Evolutionary conservation across 1,284 basidiomycete species (phyloP), one percentile per base, ranked within the genome.

Genomic region (Sporisorium sorghi): DNA sequence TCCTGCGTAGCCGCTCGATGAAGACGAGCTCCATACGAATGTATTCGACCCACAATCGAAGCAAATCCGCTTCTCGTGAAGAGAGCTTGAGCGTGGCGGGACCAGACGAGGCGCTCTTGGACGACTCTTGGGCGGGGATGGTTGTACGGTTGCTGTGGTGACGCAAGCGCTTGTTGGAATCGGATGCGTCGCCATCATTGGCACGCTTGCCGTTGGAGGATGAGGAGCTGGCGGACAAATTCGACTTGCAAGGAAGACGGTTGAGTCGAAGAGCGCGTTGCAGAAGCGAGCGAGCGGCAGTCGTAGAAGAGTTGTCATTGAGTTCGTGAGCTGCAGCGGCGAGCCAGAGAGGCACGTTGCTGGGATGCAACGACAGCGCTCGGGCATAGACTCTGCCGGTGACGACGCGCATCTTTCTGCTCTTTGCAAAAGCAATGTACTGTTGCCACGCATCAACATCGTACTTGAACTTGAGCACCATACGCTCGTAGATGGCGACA

Each of bases 1-100:
- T 87, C 65, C 93, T 86, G 42, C 93, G 87, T 54, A 97, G 86
- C 11, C 90, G 90, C 86, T 97, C 94, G 17, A 94, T 88, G 85
- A 94, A 97, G 3, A 91, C 91, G 9, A 96, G 86, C 85, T 97
- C 94, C 89, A 97, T 93, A 79, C 91, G 91, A 72, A 94, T 90
- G 84, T 95, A 83, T 47, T 83, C 79, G 11, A 79, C 58, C 79
- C 80, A 82, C 5, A 83, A 72, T n/a, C 76, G 73, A 21, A 83
- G 60, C 40, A 80, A 51, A 50, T 74, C 74, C 2, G 62, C 44
- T 52, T 82, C 80, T n/a, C 69, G 40, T 2, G 49, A 55, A 1
- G 73, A 76, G 0, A 76, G 50, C 39, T 69, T 76, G 37, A 76
- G 61, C 9, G 39, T 42, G n/a, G 67, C 58, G 26, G 73, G 73